Evolutionary conservation across 2,329 filamentous ascomycete genomes (phyloP), one percentile per base, ranked within the genome.

Genomic region (Pseudogymnoascus sp.): DNA sequence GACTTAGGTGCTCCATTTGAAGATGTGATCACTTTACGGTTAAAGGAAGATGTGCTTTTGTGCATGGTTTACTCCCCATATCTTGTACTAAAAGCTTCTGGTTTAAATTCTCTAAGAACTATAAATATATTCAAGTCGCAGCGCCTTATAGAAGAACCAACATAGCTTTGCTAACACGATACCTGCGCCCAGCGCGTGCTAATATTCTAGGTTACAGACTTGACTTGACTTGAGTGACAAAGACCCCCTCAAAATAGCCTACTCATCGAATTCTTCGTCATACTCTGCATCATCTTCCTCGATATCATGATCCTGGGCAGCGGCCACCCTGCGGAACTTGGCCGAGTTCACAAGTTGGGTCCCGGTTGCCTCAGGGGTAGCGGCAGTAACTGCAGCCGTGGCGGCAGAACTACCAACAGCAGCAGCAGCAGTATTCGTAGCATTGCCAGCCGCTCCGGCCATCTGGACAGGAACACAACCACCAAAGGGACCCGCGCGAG

Each of bases 401-500:
- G 28, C 58, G 65, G 62, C 33, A 60, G 67, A 38, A 23, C 14
- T 35, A 36, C 12, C 16, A 22, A 35, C 22, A 35, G 61, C 62
- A 59, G 62, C 33, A 38, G 45, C 55, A n/a, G 65, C 65, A 61
- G 65, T 64, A 12, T 19, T 5, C n/a, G 45, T 52, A 6, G 65
- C 60, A 9, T 66, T 67, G 7, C 64, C 64, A 2, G 60, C 62
- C 23, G 67, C 62, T 2, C 45, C 45, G 28, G 64, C 67, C 67
- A 78, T 80, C 72, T 85, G 82, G 6, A 84, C 78, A 11, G 82
- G 81, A 16, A 85, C 79, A 66, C 83, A 82, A 55, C 83, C 83
- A 61, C 85, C 84, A 68, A 87, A 87, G 30, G 84, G 84, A 12
- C 84, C 84, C 38, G 83, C 83, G 61, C 78, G 74, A 35, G 84